A percentile compares a stretch with the other conserved stretches of the same genome.
Evolutionary conservation across 345 rosid genomes (phyloP).

Genomic region (Aquilaria sinensis): DNA sequence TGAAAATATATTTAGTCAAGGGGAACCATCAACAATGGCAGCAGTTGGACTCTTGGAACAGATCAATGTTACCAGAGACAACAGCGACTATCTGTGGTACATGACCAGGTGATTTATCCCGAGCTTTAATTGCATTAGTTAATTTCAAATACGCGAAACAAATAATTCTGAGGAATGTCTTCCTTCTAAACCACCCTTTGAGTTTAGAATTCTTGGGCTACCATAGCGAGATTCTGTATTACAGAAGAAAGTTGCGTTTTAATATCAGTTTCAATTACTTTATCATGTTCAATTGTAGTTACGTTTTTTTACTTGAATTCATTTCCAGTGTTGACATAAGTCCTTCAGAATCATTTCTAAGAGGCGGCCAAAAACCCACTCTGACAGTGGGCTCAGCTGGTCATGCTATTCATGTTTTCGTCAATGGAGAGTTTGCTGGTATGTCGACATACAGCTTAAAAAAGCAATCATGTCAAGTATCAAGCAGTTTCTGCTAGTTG

Average conservation of each 20-base stretch:
- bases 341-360: conserved; percentile 67
- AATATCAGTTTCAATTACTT: no score
- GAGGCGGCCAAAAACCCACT: conserved; percentile 56
- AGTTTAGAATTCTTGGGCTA: no score
- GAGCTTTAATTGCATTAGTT: no score
- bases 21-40: conserved; percentile 42
- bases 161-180: no score
- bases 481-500: no score
- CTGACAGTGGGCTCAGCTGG: conserved; percentile 76
- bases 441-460: not conserved
- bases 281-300: no score
- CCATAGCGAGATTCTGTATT: no score
- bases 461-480: no score
- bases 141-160: no score
- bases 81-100: conserved; percentile 94
- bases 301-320: conserved; percentile 5
- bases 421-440: conserved; percentile 79
- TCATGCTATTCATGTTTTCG: conserved; percentile 83
- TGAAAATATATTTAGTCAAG: conserved; percentile 63
- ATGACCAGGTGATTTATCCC: conserved; percentile 50
- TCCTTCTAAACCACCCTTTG: no score
- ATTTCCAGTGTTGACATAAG: conserved; percentile 57
- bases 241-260: no score
- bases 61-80: conserved; percentile 81
- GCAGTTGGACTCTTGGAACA: conserved; percentile 78